A percentile compares a stretch with the other conserved stretches of the same genome.
Evolutionary conservation across 1,284 basidiomycete genomes (phyloP).

Genomic region (Ustilago trichophora): DNA sequence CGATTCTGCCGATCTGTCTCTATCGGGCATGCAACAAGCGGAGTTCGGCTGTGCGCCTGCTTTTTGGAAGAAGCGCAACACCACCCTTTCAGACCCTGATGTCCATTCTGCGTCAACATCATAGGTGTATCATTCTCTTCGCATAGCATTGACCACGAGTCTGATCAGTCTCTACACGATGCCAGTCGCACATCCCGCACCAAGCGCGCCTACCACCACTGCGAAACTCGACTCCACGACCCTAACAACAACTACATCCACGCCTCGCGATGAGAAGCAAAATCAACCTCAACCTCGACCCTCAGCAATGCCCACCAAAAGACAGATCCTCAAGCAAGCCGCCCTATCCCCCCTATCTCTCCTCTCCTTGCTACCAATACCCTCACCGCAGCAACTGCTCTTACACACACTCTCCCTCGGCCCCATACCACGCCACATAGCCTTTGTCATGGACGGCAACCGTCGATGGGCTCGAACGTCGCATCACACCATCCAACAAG

Average conservation of each 20-base stretch:
- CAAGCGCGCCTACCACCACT: background rate
- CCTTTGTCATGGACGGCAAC: slow-evolving; percentile 99
- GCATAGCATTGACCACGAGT: too few species aligned
- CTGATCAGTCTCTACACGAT: too few species aligned
- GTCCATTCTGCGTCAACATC: background rate
- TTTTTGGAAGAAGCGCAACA: background rate
- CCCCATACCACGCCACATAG: slow-evolving; percentile 88
- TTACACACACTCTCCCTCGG: slow-evolving; percentile 69
- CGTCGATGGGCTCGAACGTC: slow-evolving; percentile 81
- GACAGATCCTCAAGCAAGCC: slow-evolving; percentile 24
- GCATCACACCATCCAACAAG: slow-evolving; percentile 67
- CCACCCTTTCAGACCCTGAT: background rate
- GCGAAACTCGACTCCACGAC: too few species aligned
- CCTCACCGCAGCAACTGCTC: slow-evolving; percentile 32
- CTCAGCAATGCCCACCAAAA: slow-evolving; percentile 12
- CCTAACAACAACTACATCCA: too few species aligned
- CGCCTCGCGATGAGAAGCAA: too few species aligned
- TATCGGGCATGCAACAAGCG: background rate
- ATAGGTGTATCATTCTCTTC: too few species aligned
- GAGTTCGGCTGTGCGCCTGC: background rate
- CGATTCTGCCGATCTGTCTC: too few species aligned
- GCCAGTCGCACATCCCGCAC: background rate
- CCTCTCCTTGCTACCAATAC: slow-evolving; percentile 28
- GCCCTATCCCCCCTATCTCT: slow-evolving; percentile 42
- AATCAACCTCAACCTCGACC: background rate